phyloP scores from a whole-genome alignment of 192 early-diverging fungal species.

The Allomyces arbusculus region DNA sequence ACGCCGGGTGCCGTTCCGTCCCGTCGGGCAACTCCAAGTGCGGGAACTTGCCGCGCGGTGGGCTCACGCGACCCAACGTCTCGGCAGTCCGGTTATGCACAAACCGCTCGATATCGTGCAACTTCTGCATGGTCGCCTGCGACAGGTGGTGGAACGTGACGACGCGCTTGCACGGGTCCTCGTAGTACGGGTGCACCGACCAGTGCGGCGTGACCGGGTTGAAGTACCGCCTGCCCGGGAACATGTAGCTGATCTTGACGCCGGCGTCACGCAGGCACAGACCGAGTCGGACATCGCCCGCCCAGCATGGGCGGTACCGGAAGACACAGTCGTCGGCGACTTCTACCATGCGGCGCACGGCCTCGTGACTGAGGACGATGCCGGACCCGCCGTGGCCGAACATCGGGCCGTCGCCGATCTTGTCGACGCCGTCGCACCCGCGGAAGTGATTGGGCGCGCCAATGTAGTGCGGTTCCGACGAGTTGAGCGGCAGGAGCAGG shows the following conservation, averaged over 20 bases:
- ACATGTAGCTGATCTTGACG: slow-evolving; percentile 9
- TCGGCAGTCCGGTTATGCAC: not conserved
- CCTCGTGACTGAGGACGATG: slow-evolving; percentile 25
- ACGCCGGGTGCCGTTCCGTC: not conserved
- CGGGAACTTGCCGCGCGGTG: no score
- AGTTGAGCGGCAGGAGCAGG: slow-evolving; percentile 12
- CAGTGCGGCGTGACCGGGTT: not conserved
- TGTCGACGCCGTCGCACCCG: slow-evolving; percentile 28
- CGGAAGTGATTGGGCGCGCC: slow-evolving; percentile 14
- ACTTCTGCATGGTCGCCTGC: slow-evolving; percentile 16
- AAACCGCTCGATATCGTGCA: slow-evolving; percentile 8
- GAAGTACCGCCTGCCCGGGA: not conserved
- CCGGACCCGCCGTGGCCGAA: slow-evolving; percentile 40
- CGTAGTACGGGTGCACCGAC: slow-evolving; percentile 2
- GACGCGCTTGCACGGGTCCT: slow-evolving; percentile 23
- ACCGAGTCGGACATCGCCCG: slow-evolving; percentile 30
- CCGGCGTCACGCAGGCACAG: slow-evolving; percentile 30
- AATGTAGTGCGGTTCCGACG: slow-evolving; percentile 16
- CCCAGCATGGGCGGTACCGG: slow-evolving; percentile 30
- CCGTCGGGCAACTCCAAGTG: no score
- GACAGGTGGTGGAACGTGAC: slow-evolving; percentile 30
- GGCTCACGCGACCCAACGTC: no score
- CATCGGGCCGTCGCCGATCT: slow-evolving; percentile 17
- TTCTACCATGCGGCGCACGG: slow-evolving; percentile 15
- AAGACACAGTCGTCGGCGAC: slow-evolving; percentile 18